Base-by-base conservation (phyloP, 129 eudicot genomes). In the Logfia minima region DNA sequence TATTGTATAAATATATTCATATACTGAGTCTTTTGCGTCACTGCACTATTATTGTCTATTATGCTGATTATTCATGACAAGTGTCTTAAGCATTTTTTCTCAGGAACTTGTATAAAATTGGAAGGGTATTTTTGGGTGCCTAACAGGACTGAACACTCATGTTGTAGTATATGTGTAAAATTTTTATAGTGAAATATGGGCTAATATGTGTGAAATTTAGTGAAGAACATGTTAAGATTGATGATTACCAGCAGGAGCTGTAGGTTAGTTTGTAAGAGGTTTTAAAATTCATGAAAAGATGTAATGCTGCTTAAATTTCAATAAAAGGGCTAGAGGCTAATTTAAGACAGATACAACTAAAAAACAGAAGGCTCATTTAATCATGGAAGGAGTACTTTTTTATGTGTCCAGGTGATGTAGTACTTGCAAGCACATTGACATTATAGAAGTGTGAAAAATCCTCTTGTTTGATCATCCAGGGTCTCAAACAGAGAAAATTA, bases 381-480 rank as follows among this genome's bases (percentile, higher is more conserved):
- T 64, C 62, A 26, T 41, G 60, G 51, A 75, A 75, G 60, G 66
- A 72, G 31, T 34, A 35, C 24, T 13, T 73, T 71, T 66, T 28
- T 71, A 71, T 28, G 83, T 63, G 66, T 64, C 77, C 63, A 52
- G 32, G 51, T 71, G 26, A 52, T 63, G 77, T 71, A 48, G 18
- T 37, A 21, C 68, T 8, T 41, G 55, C 55, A 35, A 34, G 75
- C 83, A 72, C 43, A 39, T 41, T 39, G 19, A 31, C 77, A 68
- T 55, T 52, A 45, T 70, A 60, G 52, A 68, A 63, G 32, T 26
- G 21, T 68, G n/a, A 48, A 31, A 35, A 68, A 32, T 67, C 18
- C 58, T 55, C 7, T 55, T 80, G 51, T 31, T 68, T 72, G 58
- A 63, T 61, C 31, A 71, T 81, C 51, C 87, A 91, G 99, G 91